Conservation (phyloP, 495 filamentous ascomycete species). For the Neurospora sp. region DNA sequence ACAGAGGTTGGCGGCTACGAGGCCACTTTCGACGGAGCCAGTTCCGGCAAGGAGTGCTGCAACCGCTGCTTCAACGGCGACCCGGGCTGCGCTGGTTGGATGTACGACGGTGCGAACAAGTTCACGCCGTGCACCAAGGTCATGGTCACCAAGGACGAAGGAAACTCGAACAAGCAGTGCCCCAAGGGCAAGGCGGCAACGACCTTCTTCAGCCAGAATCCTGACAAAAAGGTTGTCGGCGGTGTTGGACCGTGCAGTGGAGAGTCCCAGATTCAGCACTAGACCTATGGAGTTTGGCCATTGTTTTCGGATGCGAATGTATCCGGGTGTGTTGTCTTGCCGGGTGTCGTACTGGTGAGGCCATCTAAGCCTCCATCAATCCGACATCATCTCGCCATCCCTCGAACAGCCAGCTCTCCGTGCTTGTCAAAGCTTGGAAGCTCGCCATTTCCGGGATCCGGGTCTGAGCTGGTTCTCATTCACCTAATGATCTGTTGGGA, state of each 20-base stretch:
- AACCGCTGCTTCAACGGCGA: neutral
- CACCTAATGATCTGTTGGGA: neutral
- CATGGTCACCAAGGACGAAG: neutral
- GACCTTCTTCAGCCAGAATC: neutral
- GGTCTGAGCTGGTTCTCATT: neutral
- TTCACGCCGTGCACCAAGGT: conserved; percentile 18
- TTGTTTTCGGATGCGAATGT: neutral
- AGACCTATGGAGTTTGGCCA: neutral
- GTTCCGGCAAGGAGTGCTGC: conserved; percentile 14
- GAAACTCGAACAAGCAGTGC: conserved; percentile 4
- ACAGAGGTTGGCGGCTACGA: neutral
- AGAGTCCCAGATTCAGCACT: neutral
- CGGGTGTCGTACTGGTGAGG: neutral
- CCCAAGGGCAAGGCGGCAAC: conserved; percentile 6
- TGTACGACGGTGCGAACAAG: conserved; percentile 1
- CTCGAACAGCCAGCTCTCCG: neutral
- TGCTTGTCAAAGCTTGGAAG: neutral
- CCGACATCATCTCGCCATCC: neutral
- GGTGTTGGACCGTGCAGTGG: neutral
- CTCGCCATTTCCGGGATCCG: neutral
- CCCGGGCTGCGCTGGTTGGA: conserved; percentile 16
- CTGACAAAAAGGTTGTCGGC: neutral
- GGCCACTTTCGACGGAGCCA: neutral
- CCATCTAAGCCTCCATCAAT: neutral
- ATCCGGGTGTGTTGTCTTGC: neutral